Evolutionary conservation across 345 rosid species (phyloP), one percentile per base, ranked within the genome.

Genomic region (Carallia pectinifolia): DNA sequence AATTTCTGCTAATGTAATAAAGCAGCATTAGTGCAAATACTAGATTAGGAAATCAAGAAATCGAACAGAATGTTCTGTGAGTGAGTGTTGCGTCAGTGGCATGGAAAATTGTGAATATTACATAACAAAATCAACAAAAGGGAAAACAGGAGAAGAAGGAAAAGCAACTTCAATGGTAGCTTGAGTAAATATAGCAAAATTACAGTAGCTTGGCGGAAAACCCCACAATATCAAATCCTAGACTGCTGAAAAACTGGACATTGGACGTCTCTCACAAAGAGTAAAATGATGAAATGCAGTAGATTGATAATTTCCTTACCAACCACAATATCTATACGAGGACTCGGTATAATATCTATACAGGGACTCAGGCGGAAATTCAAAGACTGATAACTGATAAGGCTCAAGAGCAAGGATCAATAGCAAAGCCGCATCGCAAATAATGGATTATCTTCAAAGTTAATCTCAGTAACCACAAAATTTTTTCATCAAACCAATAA

Each of bases 1-100:
- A 95, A 95, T 85, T 82, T 92, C 99, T 95, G 88, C 44, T n/a
- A 55, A 60, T 74, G 52, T 4, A 62, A 61, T 19, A 30, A 40
- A 30, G n/a, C 17, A 8, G 30, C 59, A 23, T 68, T 34, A 61
- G 47, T 31, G 23, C 36, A 61, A 47, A 39, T 31, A 31, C 37
- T 16, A 54, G 50, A 37, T 10, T 8, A 18, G 60, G 27, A 17
- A 6, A 30, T n/a, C n/a, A 31, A 65, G 53, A 10, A 50, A 33
- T 65, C 15, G 48, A 30, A 60, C 13, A 39, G 6, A 56, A 54
- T 27, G 6, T 18, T 9, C 30, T n/a, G 58, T 54, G 19, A n/a
- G 3, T 53, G 3, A n/a, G 58, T 27, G 27, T 54, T 54, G 44
- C 10, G 2, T 7, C 10, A 8, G 44, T 7, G 44, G 44, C 44